phyloP scores from a whole-genome alignment of 1,284 basidiomycete species.

The Rhizoctonia solani region DNA sequence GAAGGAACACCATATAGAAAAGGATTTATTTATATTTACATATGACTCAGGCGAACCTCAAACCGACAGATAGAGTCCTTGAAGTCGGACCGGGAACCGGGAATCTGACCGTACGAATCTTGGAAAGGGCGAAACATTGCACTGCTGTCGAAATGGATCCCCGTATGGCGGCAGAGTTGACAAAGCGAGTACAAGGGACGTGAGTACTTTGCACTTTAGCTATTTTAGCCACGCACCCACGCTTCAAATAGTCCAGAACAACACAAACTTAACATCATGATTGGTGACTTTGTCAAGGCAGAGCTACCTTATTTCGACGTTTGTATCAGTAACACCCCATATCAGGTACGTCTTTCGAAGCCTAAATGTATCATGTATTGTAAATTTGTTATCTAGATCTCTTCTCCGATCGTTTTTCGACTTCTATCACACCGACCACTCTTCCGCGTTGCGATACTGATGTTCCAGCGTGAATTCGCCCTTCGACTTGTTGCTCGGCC shows the following conservation, averaged over 20 bases:
- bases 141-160: conserved; percentile 99
- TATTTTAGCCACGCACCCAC: conserved; percentile 2
- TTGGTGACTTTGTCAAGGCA: conserved; percentile 97
- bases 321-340: conserved; percentile 98
- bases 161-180: conserved; percentile 96
- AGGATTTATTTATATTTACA: neutral
- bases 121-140: conserved; percentile 91
- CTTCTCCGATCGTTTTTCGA: conserved; percentile 96
- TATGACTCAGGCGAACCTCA: conserved; percentile 76
- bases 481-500: conserved; percentile 89
- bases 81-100: conserved; percentile 99
- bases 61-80: conserved; percentile 93
- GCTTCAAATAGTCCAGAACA: conserved; percentile 77
- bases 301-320: conserved; percentile 98
- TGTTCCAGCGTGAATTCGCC: conserved; percentile 99
- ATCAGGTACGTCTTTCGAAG: conserved; percentile 61
- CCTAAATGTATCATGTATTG: neutral
- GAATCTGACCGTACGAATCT: conserved; percentile 92
- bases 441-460: conserved; percentile 93
- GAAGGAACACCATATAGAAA: conserved; percentile 22
- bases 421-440: conserved; percentile 94
- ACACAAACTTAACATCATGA: conserved; percentile 89
- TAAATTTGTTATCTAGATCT: conserved; percentile 62
- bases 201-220: conserved; percentile 54
- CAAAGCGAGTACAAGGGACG: conserved; percentile 98